Base-by-base conservation (phyloP, 2,329 filamentous ascomycete species). In the Dothideomycetes sp. region DNA sequence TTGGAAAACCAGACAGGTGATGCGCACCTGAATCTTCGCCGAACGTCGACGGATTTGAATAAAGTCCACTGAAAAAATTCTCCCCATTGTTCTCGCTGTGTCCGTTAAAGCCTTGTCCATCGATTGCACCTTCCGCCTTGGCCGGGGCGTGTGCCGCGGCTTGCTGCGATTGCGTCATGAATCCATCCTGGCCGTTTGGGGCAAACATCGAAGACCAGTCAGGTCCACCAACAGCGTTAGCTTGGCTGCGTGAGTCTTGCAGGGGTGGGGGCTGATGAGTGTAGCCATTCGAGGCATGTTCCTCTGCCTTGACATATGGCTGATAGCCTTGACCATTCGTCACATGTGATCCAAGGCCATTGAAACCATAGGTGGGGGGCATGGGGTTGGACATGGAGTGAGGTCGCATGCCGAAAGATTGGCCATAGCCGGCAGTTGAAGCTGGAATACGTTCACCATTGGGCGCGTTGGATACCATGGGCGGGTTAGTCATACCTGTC, bases 1-100 rank as follows among this genome's bases (percentile, higher is more conserved):
- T 61, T 9, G 55, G 52, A 35, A 58, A 55, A 47, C 55, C 52
- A 31, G 52, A 52, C 39, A 57, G 56, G 43, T 51, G 50, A 36
- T 53, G 47, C 43, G 57, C 54, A 47, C 45, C 45, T 47, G 42
- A 42, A 38, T 44, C 40, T 37, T 47, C 45, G 36, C 40, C 42
- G 38, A 43, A 47, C 17, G 54, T 57, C 59, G 50, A 63, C 49
- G 57, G 53, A 49, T 64, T 61, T 53, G 64, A 62, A 52, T 67
- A 69, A 36, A 69, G 56, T 52, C 60, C 62, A 58, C 59, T 62
- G 59, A 69, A 66, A 60, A 69, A 64, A 56, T 57, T 64, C 49
- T 66, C 62, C 56, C 63, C 60, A 48, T 57, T 58, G 52, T 59
- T 55, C 52, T 66, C 62, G 55, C 61, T 58, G 48, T 59, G 48